phyloP scores from a whole-genome alignment of 176 grass and related monocot genomes.

The Triticum monococcum region DNA sequence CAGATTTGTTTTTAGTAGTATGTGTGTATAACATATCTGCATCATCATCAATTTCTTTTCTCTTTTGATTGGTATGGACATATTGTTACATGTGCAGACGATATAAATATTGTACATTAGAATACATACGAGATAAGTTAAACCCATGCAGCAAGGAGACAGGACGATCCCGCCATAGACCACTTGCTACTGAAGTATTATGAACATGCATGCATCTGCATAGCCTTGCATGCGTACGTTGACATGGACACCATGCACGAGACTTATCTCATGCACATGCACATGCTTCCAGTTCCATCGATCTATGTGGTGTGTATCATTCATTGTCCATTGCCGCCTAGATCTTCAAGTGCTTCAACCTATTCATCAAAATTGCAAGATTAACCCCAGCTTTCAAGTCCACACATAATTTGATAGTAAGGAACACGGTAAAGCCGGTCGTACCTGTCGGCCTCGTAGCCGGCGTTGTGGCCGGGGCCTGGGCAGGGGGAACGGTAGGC shows the following conservation, averaged over 20 bases:
- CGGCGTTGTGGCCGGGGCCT: neutral
- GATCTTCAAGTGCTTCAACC: constrained; percentile 62
- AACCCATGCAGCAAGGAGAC: neutral
- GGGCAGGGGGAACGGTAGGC: constrained; percentile 27
- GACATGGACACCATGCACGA: constrained; percentile 5
- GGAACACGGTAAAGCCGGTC: too few relatives aligned
- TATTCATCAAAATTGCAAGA: neutral
- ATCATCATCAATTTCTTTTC: neutral
- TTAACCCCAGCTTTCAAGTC: neutral
- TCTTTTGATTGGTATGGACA: neutral
- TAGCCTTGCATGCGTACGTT: neutral
- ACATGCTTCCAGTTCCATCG: neutral
- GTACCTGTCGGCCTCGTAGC: neutral
- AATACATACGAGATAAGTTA: neutral
- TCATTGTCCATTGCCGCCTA: neutral
- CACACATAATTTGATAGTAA: neutral
- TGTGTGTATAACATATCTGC: neutral
- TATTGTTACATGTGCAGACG: neutral
- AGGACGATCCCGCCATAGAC: neutral
- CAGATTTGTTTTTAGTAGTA: neutral
- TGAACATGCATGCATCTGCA: constrained; percentile 23
- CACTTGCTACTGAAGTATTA: neutral
- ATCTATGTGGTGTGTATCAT: neutral
- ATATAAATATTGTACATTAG: neutral
- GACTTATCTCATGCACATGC: neutral